phyloP scores from a whole-genome alignment of 176 grass and related monocot genomes.

The Canna indica region DNA sequence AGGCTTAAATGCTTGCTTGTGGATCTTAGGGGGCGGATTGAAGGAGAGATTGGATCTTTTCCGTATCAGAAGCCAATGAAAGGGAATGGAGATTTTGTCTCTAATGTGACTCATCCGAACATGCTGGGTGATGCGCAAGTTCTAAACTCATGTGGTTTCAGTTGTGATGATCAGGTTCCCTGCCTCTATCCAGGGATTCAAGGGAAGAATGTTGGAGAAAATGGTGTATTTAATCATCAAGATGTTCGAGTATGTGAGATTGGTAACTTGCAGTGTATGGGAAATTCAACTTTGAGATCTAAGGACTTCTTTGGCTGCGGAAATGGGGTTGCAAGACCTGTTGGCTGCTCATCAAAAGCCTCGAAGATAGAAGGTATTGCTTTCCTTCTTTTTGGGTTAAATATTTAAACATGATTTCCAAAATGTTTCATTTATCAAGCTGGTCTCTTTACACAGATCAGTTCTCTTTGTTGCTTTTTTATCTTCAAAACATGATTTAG shows the following conservation, averaged over 20 bases:
- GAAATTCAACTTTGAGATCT: conserved; percentile 35
- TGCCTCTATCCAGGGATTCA: conserved; percentile 38
- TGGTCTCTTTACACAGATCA: not conserved
- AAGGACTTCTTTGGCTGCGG: conserved; percentile 3
- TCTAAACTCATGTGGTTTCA: conserved; percentile 71
- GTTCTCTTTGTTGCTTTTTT: not conserved
- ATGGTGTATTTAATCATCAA: conserved; percentile 1
- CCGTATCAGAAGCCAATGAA: conserved; percentile 59
- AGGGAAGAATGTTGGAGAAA: conserved; percentile 12
- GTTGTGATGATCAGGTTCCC: conserved; percentile 64
- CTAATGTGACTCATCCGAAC: conserved; percentile 23
- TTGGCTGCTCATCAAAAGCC: not conserved
- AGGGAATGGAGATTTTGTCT: conserved; percentile 15
- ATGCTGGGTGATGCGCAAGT: conserved; percentile 32
- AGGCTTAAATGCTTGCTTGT: conserved; percentile 63
- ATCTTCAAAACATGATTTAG: not conserved
- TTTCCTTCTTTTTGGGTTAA: not conserved
- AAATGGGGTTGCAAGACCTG: not conserved
- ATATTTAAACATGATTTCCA: not conserved
- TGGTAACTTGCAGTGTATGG: conserved; percentile 35
- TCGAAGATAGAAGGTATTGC: not conserved
- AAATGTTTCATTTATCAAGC: not conserved
- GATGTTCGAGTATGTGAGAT: conserved; percentile 37
- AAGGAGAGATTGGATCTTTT: conserved; percentile 70
- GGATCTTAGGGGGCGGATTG: conserved; percentile 61